Conservation (phyloP, 2,329 filamentous ascomycete genomes). For the Diaporthe caulivora region DNA sequence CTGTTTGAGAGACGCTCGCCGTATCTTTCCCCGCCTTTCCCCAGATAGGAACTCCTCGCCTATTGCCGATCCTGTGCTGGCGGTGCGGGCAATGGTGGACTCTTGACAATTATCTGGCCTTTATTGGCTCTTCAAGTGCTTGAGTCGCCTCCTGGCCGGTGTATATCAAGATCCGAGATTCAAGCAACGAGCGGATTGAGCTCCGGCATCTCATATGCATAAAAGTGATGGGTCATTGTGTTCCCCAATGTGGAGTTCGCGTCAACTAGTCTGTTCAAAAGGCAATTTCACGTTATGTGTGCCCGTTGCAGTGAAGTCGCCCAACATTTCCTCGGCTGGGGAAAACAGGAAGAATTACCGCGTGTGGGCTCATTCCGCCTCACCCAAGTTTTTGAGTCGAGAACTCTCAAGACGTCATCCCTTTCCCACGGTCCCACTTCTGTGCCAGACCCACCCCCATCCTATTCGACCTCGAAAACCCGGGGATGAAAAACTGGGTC, state of each 20-base stretch:
- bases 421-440: conserved; percentile 1
- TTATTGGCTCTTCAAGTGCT: not conserved
- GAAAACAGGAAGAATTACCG: not conserved
- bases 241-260: not conserved
- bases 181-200: conserved; percentile 8
- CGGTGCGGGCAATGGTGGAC: not conserved
- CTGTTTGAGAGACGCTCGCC: conserved; percentile 2
- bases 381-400: conserved; percentile 4
- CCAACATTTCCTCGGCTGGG: not conserved
- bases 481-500: conserved; percentile 1
- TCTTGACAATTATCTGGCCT: not conserved
- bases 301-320: not conserved
- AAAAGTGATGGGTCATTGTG: not conserved
- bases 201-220: not conserved
- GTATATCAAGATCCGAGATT: not conserved
- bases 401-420: conserved; percentile 14
- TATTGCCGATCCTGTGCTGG: conserved; percentile 4
- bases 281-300: not conserved
- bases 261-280: not conserved
- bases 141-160: not conserved
- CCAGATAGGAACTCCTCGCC: not conserved
- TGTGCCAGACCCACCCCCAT: conserved; percentile 27
- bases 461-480: conserved; percentile 2
- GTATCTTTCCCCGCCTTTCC: not conserved
- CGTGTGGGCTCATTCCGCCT: not conserved